Conservation (phyloP, 2,329 filamentous ascomycete genomes). For the Juglanconis oblonga region DNA sequence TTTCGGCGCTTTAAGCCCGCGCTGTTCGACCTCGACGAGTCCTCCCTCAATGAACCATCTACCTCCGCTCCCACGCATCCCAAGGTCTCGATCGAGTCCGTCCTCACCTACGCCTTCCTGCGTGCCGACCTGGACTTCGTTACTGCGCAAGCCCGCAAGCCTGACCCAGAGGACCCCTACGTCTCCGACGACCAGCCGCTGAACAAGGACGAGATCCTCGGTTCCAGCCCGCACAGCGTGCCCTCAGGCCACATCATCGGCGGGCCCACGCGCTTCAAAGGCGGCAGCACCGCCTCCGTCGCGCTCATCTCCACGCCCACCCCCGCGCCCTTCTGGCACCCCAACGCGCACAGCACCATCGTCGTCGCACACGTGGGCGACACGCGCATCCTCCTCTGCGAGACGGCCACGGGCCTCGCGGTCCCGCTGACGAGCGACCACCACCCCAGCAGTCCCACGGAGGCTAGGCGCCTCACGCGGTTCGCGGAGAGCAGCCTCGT, state of each 20-base stretch:
- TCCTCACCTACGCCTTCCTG: constrained; percentile 89
- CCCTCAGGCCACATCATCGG: constrained; percentile 65
- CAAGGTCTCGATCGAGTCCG: constrained; percentile 65
- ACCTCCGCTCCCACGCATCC: constrained; percentile 2
- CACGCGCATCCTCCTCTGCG: constrained; percentile 85
- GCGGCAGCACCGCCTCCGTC: constrained; percentile 87
- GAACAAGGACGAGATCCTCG: constrained; percentile 81
- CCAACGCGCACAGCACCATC: constrained; percentile 77
- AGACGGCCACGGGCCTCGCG: constrained; percentile 76
- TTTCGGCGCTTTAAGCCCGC: constrained; percentile 86
- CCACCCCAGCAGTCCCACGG: constrained; percentile 82
- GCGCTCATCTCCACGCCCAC: constrained; percentile 91
- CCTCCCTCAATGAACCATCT: constrained; percentile 7
- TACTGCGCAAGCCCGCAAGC: constrained; percentile 79
- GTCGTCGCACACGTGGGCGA: constrained; percentile 91
- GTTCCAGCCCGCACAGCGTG: constrained; percentile 50
- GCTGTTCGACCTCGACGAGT: constrained; percentile 56
- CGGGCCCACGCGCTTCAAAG: constrained; percentile 77
- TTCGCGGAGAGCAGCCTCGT: constrained; percentile 75
- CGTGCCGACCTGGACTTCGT: constrained; percentile 94
- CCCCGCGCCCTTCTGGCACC: constrained; percentile 92
- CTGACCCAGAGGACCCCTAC: constrained; percentile 68
- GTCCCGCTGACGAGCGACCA: constrained; percentile 86
- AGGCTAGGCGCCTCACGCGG: constrained; percentile 77
- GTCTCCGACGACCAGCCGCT: constrained; percentile 68